Evolutionary conservation across 106 monocot species (phyloP).

Genomic region (Hemerocallis citrina): DNA sequence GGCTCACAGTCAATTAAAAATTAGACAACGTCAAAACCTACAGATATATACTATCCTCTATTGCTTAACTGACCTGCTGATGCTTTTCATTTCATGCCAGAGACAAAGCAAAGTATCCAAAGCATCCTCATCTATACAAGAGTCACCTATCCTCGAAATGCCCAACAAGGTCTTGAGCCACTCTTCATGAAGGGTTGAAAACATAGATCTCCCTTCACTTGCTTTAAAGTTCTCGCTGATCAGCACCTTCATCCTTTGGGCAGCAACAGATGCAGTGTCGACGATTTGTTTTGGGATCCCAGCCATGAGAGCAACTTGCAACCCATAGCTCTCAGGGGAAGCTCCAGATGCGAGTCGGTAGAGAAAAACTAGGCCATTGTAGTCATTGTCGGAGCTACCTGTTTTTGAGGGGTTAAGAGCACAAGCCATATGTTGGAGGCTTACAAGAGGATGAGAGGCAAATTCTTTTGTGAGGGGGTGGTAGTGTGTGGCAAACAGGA

Average conservation of each 20-base stretch:
- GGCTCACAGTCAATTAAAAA: not conserved
- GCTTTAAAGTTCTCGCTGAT: slow-evolving; percentile 54
- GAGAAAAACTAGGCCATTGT: slow-evolving; percentile 62
- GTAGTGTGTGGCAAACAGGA: slow-evolving; percentile 93
- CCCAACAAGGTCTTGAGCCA: slow-evolving; percentile 50
- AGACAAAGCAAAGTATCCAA: slow-evolving; percentile 73
- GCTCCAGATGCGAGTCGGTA: slow-evolving; percentile 66
- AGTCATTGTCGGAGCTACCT: slow-evolving; percentile 10
- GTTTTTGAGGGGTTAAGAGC: slow-evolving; percentile 25
- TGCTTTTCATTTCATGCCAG: slow-evolving; percentile 75
- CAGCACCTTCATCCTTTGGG: slow-evolving; percentile 41
- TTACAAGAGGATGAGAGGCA: slow-evolving; percentile 67
- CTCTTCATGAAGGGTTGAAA: slow-evolving; percentile 82
- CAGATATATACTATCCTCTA: not conserved
- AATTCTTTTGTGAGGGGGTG: slow-evolving; percentile 96
- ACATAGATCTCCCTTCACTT: slow-evolving; percentile 54
- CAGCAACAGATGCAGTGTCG: slow-evolving; percentile 47
- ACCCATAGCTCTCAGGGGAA: slow-evolving; percentile 87
- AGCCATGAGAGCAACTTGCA: slow-evolving; percentile 81
- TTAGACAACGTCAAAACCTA: not conserved
- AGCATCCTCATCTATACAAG: slow-evolving; percentile 48
- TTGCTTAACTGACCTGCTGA: slow-evolving; percentile 9
- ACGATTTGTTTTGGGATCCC: slow-evolving; percentile 61
- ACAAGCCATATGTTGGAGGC: slow-evolving; percentile 90
- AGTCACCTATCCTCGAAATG: slow-evolving; percentile 17